Evolutionary conservation across 1,139 yeast species (phyloP), one percentile per base, ranked within the genome.

Genomic region (Pichia sp.): DNA sequence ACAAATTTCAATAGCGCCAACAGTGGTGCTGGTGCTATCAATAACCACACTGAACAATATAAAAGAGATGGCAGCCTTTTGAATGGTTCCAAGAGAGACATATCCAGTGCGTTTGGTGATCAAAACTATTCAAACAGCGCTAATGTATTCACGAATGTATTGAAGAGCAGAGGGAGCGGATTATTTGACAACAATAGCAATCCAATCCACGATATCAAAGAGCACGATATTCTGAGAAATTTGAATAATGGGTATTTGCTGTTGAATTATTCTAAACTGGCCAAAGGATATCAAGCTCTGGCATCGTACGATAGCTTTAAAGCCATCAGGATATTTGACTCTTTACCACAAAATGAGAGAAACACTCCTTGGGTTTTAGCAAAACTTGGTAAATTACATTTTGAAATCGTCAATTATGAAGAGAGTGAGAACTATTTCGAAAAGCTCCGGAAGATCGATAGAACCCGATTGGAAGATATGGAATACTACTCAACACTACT

Each of bases 341-440:
- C 77, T 5, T 69, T 87, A 26, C 79, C 92, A 0, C 79, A 74
- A 7, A 58, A 68, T 27, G 95, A 86, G 54, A 70, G 74, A 44
- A 72, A 78, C 38, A 81, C 95, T 16, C 95, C 97, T 0, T 88
- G 95, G 88, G 95, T 88, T 7, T 69, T 86, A 44, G 76, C 90
- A 37, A 81, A 82, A 56, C 64, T 85, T 32, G 98, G 95, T 0
- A 69, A 88, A 51, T 67, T 87, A 42, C 87, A 87, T 61, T 90
- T 84, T 64, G 98, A 92, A 61, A 79, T 85, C 54, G 94, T 85
- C 28, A 85, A 88, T 59, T 92, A 92, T 63, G 80, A 79, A 48
- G 85, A 83, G 61, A 77, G 95, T 4, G 84, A 81, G 50, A 62
- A 67, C 42, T 80, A 74, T 55, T 92, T 85, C 57, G 65, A 68